Base-by-base conservation (phyloP, 768 basidiomycete species). In the Cantharellus anzutake region DNA sequence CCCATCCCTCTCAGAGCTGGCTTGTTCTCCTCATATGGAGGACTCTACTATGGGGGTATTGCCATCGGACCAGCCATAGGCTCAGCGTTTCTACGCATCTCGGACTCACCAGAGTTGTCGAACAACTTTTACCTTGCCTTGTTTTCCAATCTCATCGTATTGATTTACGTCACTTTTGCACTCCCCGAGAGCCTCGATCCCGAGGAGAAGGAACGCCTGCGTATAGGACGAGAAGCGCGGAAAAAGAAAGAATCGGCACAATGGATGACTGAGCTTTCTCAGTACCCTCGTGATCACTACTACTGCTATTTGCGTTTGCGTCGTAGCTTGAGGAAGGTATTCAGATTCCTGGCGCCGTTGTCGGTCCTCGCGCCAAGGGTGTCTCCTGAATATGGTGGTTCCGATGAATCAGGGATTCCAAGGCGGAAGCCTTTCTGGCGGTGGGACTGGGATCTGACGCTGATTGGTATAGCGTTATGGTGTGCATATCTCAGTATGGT, bases 61-160 rank as follows among this genome's bases (percentile, higher is more conserved):
- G 80, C 90, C 0, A 65, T 80, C 2, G 91, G 91, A 0, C 90
- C 91, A 37, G 78, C 81, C 68, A 75, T 92, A 59, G 75, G 83
- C 35, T 72, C 73, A 41, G 72, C 74, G 64, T 62, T 81, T 57
- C 77, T 82, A 65, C 69, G 70, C 14, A 70, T 76, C 62, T 74
- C 78, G 3, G 62, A 61, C 70, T 35, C 74, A 69, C 59, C 71
- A 68, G 35, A 76, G 74, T 35, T 59, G n/a, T 73, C 73, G 38
- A 71, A 71, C 0, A 78, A 80, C 39, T 83, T 83, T 68, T 80
- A 77, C 69, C 70, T 77, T 60, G 64, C 66, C 5, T 74, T 76
- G 40, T 61, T 70, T 29, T 71, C 73, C 50, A 73, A 75, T 41
- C 67, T 72, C n/a, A 42, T 76, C 59, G 78, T 75, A 61, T 65